These are phyloP conservation scores for Urostyla sp. DNA, from an alignment of 73 alveolate genomes.

Conservation along the genomic window DNA sequence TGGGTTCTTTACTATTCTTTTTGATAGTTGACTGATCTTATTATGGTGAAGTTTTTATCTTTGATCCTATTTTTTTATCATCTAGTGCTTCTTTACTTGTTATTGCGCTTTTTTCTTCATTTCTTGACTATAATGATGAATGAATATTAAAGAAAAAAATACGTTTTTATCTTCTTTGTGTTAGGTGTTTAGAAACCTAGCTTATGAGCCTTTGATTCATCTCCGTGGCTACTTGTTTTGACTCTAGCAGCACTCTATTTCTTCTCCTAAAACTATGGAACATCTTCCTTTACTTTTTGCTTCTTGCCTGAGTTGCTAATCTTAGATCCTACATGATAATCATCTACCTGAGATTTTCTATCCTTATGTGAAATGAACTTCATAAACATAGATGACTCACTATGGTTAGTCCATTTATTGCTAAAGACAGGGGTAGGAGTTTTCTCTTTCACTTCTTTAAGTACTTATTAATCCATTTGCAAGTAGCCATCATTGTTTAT, in stretches of 20 bases:
- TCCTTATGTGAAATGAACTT: slow-evolving; percentile 1
- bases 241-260: background rate
- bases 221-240: background rate
- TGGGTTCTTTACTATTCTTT: background rate
- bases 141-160: background rate
- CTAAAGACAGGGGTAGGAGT: slow-evolving; percentile 33
- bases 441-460: slow-evolving; percentile 17
- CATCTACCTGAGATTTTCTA: background rate
- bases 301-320: slow-evolving; percentile 26
- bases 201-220: background rate
- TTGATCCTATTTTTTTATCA: background rate
- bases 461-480: slow-evolving; percentile 13
- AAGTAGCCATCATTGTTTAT: slow-evolving; percentile 22
- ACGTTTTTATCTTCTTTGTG: background rate
- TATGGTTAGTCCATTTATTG: background rate
- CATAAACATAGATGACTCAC: background rate
- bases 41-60: background rate
- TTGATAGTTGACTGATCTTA: background rate
- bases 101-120: background rate
- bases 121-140: background rate
- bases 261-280: slow-evolving; percentile 3
- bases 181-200: slow-evolving; percentile 22
- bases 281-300: slow-evolving; percentile 7
- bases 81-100: background rate
- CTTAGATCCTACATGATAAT: background rate